These are phyloP conservation scores for Metarhizium brunneum DNA, from an alignment of 2,329 filamentous ascomycete genomes.

Conservation along the genomic window DNA sequence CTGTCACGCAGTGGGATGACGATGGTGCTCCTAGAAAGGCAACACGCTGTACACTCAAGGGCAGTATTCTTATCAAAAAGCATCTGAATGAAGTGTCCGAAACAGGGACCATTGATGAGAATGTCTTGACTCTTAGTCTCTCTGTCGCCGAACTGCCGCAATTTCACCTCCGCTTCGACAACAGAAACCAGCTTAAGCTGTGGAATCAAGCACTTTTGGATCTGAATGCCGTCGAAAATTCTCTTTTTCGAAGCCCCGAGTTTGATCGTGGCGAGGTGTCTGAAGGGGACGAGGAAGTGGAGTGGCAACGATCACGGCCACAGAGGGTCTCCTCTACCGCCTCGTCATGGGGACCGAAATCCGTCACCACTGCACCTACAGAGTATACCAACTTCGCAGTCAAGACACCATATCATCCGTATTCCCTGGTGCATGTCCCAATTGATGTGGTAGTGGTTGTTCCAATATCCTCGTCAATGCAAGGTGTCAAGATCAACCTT, in stretches of 20 bases:
- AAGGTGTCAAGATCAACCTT: constrained; percentile 95
- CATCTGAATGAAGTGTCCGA: constrained; percentile 85
- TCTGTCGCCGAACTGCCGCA: constrained; percentile 87
- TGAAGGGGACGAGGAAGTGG: constrained; percentile 74
- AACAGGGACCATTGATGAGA: constrained; percentile 60
- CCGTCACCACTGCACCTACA: constrained; percentile 78
- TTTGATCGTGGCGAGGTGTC: constrained; percentile 71
- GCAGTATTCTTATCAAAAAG: constrained; percentile 96
- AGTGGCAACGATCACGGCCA: constrained; percentile 57
- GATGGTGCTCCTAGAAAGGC: constrained; percentile 49
- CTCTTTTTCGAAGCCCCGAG: constrained; percentile 59
- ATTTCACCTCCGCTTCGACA: constrained; percentile 86
- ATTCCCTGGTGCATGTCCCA: constrained; percentile 66
- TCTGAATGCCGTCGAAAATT: constrained; percentile 62
- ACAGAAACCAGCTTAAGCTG: constrained; percentile 71
- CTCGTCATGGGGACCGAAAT: constrained; percentile 75
- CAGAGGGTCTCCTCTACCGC: constrained; percentile 74
- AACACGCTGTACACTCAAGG: constrained; percentile 81
- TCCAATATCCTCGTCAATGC: constrained; percentile 96
- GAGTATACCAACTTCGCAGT: constrained; percentile 74
- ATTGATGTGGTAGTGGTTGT: constrained; percentile 95
- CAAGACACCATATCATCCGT: constrained; percentile 28
- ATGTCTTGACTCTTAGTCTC: constrained; percentile 78
- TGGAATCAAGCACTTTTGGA: constrained; percentile 87
- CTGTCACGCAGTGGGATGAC: constrained; percentile 57